Percentiles rank a stretch among this genome's conserved stretches.
These are phyloP conservation scores for Clohesyomyces aquaticus DNA, from an alignment of 495 filamentous ascomycete species.

Conservation along the genomic window DNA sequence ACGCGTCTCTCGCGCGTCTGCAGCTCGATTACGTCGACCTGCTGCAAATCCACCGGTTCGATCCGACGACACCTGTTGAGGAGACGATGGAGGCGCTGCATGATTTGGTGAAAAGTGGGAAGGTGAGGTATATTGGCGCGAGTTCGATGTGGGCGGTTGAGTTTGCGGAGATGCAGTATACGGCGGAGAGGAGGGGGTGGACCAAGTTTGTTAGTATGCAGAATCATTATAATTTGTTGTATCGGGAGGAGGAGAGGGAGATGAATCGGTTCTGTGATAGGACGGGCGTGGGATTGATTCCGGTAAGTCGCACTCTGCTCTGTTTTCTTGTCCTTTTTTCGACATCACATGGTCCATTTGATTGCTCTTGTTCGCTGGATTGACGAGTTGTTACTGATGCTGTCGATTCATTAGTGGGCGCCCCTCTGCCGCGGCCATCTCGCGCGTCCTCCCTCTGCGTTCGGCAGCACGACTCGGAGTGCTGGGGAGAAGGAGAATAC, in stretches of 20 bases:
- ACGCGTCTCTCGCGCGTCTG: slow-evolving; percentile 39
- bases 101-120: slow-evolving; percentile 47
- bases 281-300: slow-evolving; percentile 48
- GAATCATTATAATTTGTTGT: slow-evolving; percentile 49
- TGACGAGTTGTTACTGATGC: background rate
- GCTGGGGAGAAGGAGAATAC: slow-evolving; percentile 38
- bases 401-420: slow-evolving; percentile 40
- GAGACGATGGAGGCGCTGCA: slow-evolving; percentile 49
- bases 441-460: slow-evolving; percentile 40
- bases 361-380: background rate
- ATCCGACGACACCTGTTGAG: slow-evolving; percentile 36
- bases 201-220: slow-evolving; percentile 52
- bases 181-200: slow-evolving; percentile 50
- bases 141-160: slow-evolving; percentile 47
- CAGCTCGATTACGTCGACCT: slow-evolving; percentile 43
- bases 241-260: slow-evolving; percentile 50
- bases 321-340: too few species aligned
- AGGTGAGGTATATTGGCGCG: slow-evolving; percentile 50
- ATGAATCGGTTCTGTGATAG: slow-evolving; percentile 49
- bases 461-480: slow-evolving; percentile 40
- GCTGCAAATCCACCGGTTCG: slow-evolving; percentile 47
- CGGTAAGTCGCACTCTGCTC: too few species aligned
- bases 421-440: slow-evolving; percentile 48
- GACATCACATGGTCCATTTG: too few species aligned
- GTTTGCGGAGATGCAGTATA: slow-evolving; percentile 46